Evolutionary conservation across 2,329 filamentous ascomycete species (phyloP), one percentile per base, ranked within the genome.

Genomic region (Diplodia mutila): DNA sequence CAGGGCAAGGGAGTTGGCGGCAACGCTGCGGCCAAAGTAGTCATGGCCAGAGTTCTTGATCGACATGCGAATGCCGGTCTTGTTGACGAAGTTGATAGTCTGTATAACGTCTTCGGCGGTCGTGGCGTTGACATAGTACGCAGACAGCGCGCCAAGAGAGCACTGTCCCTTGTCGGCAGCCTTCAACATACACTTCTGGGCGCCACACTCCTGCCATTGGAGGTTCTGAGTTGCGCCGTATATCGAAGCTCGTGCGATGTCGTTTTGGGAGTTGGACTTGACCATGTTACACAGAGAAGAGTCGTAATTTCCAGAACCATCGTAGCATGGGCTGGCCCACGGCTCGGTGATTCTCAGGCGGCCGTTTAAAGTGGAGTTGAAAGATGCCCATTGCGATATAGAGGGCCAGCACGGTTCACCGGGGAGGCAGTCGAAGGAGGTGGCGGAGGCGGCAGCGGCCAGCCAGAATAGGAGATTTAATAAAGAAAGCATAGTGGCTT

Each of bases 41-140:
- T 74, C 73, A 53, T 74, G 71, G 5, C 74, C 74, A 18, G 67
- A 70, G 57, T 71, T 72, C 68, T 75, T 74, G 65, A 74, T 70
- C 1, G 72, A 72, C 14, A 75, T 67, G 8, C 69, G 70, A 7
- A 75, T 29, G 16, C 68, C 65, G 34, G 69, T 67, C 25, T 67
- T 42, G 8, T 71, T 61, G n/a, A 69, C 71, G 54, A 75, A 75
- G 4, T 57, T 63, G 16, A 75, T 55, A 0, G 67, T 71, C 32
- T 71, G 69, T 29, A 71, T 59, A 18, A 75, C 67, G 51, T 75
- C 72, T 7, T 67, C 66, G 11, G 70, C 68, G 37, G 46, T 48
- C 2, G 61, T 59, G 8, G 73, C 71, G 16, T 73, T 69, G 67
- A 74, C 70, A 18, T 73, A 72, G 65, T 73, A 73, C 8, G 67